Evolutionary conservation across 2,329 filamentous ascomycete genomes (phyloP).

Genomic region (Aureobasidium zeae): DNA sequence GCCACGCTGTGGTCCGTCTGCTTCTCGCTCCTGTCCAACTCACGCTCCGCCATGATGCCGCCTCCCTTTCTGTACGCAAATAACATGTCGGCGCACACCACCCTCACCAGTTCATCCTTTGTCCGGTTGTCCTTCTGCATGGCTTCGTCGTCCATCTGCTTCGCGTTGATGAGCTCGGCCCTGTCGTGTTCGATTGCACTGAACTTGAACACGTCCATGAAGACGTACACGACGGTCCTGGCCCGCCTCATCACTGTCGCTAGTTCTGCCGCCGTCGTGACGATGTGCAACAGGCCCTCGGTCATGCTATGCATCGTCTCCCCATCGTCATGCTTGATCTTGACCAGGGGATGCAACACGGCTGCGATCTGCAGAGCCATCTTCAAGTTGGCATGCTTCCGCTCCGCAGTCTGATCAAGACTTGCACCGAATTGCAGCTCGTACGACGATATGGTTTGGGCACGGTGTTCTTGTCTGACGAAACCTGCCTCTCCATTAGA

Average conservation of each 20-base stretch:
- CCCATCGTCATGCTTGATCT: not conserved
- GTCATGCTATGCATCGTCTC: not conserved
- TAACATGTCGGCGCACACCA: constrained; percentile 24
- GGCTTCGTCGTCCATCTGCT: constrained; percentile 18
- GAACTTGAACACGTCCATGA: constrained; percentile 27
- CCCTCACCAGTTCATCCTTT: constrained; percentile 24
- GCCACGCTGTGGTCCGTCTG: constrained; percentile 8
- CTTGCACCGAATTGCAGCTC: not conserved
- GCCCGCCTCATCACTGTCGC: constrained; percentile 21
- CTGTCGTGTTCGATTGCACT: constrained; percentile 24
- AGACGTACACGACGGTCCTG: constrained; percentile 24
- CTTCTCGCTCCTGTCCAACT: constrained; percentile 19
- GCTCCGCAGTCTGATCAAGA: not conserved
- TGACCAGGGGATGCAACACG: constrained; percentile 19
- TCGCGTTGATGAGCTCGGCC: constrained; percentile 25
- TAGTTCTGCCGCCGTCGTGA: constrained; percentile 20
- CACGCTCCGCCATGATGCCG: constrained; percentile 19
- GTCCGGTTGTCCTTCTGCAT: constrained; percentile 21
- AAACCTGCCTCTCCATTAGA: constrained; percentile 22
- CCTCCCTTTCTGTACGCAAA: constrained; percentile 24
- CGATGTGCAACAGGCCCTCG: constrained; percentile 17
- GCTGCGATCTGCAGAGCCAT: constrained; percentile 17
- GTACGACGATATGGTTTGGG: constrained; percentile 15
- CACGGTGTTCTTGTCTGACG: constrained; percentile 21
- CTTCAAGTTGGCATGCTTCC: not conserved